Evolutionary conservation across 805 yeast species (phyloP).

Genomic region (Lipomyces starkeyi): DNA sequence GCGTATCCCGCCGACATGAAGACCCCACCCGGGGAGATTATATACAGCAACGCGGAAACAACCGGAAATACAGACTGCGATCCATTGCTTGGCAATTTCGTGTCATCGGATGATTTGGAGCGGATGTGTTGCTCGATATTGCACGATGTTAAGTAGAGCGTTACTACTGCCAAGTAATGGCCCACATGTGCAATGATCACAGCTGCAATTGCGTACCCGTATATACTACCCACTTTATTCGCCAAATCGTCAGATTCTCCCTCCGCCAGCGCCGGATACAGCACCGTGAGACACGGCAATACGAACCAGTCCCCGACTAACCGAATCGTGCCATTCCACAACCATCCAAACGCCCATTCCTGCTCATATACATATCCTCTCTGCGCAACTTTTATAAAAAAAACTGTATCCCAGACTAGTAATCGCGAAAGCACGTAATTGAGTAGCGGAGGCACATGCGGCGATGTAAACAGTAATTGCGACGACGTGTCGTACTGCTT

Average conservation of each 20-base stretch:
- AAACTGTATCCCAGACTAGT: constrained; percentile 86
- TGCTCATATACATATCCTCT: constrained; percentile 73
- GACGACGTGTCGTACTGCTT: constrained; percentile 59
- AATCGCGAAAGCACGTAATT: constrained; percentile 47
- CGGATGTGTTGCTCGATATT: constrained; percentile 36
- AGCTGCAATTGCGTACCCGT: constrained; percentile 55
- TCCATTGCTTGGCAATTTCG: constrained; percentile 17
- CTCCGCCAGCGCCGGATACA: constrained; percentile 18
- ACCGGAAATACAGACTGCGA: constrained; percentile 41
- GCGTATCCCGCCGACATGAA: constrained; percentile 77
- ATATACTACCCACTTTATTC: constrained; percentile 40
- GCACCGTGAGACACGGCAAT: constrained; percentile 14
- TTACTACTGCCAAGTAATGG: constrained; percentile 57
- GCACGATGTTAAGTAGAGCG: constrained; percentile 58
- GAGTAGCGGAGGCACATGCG: constrained; percentile 18
- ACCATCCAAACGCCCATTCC: constrained; percentile 84
- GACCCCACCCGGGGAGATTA: constrained; percentile 79
- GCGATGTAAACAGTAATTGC: constrained; percentile 45
- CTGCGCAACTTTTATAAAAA: constrained; percentile 64
- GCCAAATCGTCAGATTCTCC: constrained; percentile 27
- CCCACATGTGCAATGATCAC: constrained; percentile 57
- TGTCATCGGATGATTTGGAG: background rate
- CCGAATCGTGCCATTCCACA: constrained; percentile 57
- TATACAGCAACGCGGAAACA: constrained; percentile 54
- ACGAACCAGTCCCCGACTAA: constrained; percentile 16